Conservation (phyloP, 257 asterid species). For the Oldenlandia corymbosa region DNA sequence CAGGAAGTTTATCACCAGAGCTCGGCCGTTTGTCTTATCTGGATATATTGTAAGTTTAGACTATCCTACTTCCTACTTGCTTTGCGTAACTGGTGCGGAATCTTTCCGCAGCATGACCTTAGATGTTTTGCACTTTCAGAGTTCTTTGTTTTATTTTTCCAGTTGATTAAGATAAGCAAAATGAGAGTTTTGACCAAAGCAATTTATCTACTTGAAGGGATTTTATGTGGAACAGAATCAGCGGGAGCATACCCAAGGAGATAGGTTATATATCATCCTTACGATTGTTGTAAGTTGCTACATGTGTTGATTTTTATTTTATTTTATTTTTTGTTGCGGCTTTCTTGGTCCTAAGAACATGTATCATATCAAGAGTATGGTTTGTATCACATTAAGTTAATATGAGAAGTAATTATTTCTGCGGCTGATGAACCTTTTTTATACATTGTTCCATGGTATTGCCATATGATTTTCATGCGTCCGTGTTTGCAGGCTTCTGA, state of each 20-base stretch:
- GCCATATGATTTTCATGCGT: slow-evolving; percentile 1
- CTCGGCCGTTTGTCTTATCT: slow-evolving; percentile 69
- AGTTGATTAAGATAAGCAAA: background rate
- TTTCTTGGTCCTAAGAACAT: background rate
- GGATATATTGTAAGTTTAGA: slow-evolving; percentile 72
- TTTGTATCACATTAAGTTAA: background rate
- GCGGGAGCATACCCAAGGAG: slow-evolving; percentile 87
- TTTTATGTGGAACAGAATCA: slow-evolving; percentile 87
- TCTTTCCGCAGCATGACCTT: background rate
- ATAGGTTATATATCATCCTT: slow-evolving; percentile 69
- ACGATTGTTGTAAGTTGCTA: slow-evolving; percentile 64
- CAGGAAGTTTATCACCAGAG: slow-evolving; percentile 82
- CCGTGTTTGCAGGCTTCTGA: slow-evolving; percentile 66
- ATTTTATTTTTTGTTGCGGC: background rate
- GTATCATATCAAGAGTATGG: background rate
- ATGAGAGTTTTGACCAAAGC: slow-evolving; percentile 4
- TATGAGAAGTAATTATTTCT: background rate
- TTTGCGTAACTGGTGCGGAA: background rate
- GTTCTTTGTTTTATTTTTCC: slow-evolving; percentile 1
- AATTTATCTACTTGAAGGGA: slow-evolving; percentile 45
- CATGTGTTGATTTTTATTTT: slow-evolving; percentile 13
- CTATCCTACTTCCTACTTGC: background rate
- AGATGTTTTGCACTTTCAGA: background rate
- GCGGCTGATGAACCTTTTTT: too few species aligned
- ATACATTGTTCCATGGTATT: background rate